These are phyloP conservation scores for Stevia rebaudiana DNA, from an alignment of 140 eudicot species.

Conservation along the genomic window DNA sequence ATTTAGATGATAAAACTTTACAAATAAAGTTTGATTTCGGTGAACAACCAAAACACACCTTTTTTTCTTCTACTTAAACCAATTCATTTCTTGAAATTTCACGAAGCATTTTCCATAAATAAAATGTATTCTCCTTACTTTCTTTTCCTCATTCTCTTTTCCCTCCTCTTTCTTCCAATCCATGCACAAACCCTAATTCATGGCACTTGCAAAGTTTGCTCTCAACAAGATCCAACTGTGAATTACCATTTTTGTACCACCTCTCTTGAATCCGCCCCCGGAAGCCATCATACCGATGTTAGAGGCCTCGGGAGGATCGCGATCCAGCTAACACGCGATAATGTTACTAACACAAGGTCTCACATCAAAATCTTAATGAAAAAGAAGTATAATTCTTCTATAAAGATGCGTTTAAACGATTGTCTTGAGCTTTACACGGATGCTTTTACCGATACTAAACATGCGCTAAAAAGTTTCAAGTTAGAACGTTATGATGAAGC, in stretches of 20 bases:
- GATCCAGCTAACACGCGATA: conserved; percentile 37
- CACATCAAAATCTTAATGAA: conserved; percentile 31
- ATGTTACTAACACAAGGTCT: conserved; percentile 52
- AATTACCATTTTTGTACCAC: conserved; percentile 41
- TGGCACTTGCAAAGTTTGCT: conserved; percentile 36
- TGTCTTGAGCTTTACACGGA: conserved; percentile 49
- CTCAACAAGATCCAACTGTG: conserved; percentile 45
- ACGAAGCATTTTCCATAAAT: conserved; percentile 9
- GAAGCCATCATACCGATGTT: conserved; percentile 41
- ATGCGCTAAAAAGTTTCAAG: conserved; percentile 32
- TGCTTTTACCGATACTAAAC: conserved; percentile 30
- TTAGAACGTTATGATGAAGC: conserved; percentile 39
- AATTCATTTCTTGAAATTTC: neutral
- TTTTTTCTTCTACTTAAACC: conserved; percentile 24
- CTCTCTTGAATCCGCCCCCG: conserved; percentile 51
- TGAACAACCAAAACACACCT: conserved; percentile 5
- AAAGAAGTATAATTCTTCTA: conserved; percentile 3
- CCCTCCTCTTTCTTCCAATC: conserved; percentile 19
- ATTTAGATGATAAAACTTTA: neutral
- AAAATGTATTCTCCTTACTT: conserved; percentile 23
- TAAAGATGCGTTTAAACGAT: conserved; percentile 36
- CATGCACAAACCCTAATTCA: conserved; percentile 29
- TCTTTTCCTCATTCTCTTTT: neutral
- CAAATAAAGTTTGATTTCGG: neutral
- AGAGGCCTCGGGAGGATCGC: conserved; percentile 53